Evolutionary conservation across 371 early-diverging fungal species (phyloP), one percentile per base, ranked within the genome.

Genomic region (Lichtheimia hyalospora): DNA sequence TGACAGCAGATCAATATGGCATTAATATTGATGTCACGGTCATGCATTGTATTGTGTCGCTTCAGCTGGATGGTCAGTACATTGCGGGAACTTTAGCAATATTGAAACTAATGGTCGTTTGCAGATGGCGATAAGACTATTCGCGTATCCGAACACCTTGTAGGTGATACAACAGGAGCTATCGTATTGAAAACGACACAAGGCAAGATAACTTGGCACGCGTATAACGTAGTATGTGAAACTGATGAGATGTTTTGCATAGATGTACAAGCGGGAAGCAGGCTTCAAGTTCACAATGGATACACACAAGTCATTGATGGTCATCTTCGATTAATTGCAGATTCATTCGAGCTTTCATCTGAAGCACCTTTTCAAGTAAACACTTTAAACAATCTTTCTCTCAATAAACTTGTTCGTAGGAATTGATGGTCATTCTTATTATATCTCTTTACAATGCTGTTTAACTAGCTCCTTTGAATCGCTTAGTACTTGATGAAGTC

Each of bases 401-500:
- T 53, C 10, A 54, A 57, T 27, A 54, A 62, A 41, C 54, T 52
- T 48, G 52, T 50, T 34, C 42, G 61, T n/a, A 57, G 42, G 42
- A 50, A 25, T 5, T 63, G 28, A 34, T 8, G 10, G 5, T 25
- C 10, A 34, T 34, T 34, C 34, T 34, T 34, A 34, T 34, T 27
- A 27, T 27, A 7, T 27, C 27, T 34, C 34, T 34, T 34, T 34
- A 34, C 66, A 64, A 55, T 79, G 58, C 5, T 40, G 14, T 49
- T 73, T 70, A 0, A 78, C 79, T 5, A 60, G 48, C 27, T 68
- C 68, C 20, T 63, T 57, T 24, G 76, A 61, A 23, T 74, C 68
- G 16, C 70, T 68, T 3, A 79, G 50, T 4, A 73, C 67, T 52
- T 72, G 71, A 46, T 76, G 76, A 8, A 75, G 40, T 40, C 72